Evolutionary conservation across 2,329 filamentous ascomycete species (phyloP), one percentile per base, ranked within the genome.

Genomic region (Blastomyces percursus): DNA sequence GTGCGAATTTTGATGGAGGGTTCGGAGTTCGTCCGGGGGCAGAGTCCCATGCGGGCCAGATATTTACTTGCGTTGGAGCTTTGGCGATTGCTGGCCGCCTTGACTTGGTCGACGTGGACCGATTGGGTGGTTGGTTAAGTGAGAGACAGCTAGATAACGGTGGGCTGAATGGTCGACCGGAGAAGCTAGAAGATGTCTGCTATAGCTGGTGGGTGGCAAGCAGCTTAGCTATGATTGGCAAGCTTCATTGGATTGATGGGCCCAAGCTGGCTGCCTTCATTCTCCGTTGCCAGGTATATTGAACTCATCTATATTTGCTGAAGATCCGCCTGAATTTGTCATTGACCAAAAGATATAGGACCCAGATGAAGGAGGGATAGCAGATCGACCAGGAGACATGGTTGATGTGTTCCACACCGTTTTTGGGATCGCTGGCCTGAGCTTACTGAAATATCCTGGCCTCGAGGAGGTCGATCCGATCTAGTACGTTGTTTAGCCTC

Each of bases 141-240:
- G 94, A 99, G 76, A 84, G 94, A 66, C 94, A 99, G 74, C 80
- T 96, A 35, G 84, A 90, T 11, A 87, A 87, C 57, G 94, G 94
- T 38, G 94, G 94, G 0, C 79, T 99, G 59, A 99, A 99, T 73
- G 94, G 94, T 2, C 84, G 94, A 58, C 94, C 94, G 0, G 94
- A 97, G 77, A 99, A 99, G 79, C 79, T 89, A 66, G 93, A 96
- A 73, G 94, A 99, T 74, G 93, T 96, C 16, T 99, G 94, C 78
- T 99, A 99, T 77, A 96, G 91, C 74, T 99, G 94, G 94, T 99
- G 94, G 94, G 94, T 97, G 54, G 79, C 93, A 71, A 93, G 90
- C 72, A 96, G 92, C 73, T 78, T 99, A 68, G 87, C 89, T 55
- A 96, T 97, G 82, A 89, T 99, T 68, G 86, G 83, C 61, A 86